Evolutionary conservation across 2,329 filamentous ascomycete genomes (phyloP), one percentile per base, ranked within the genome.

Genomic region (Colletotrichum sojae): DNA sequence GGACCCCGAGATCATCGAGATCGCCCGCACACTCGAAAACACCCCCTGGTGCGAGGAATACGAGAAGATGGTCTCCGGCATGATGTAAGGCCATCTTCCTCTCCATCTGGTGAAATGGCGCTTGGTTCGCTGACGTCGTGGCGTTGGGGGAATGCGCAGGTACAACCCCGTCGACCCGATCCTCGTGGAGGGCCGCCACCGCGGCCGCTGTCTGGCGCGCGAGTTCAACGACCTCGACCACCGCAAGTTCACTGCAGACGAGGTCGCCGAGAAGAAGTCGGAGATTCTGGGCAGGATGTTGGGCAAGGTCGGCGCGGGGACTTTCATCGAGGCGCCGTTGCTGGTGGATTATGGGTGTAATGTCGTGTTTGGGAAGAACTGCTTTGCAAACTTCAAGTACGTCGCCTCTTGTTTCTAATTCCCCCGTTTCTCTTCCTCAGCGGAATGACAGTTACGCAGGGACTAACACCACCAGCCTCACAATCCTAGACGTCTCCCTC

Each of bases 311-410:
- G 87, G 87, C 1, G 81, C 82, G 43, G 85, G 86, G 2, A 79
- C 78, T 10, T 85, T 84, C 70, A 84, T 91, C 36, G 88, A 91
- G 65, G 87, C 88, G 0, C 88, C 89, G 0, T 80, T 91, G 60
- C 82, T 81, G 22, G 82, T 90, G 48, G 89, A 91, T 75, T 91
- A 91, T 67, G 89, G 89, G 0, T 86, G 86, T 73, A 91, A 91
- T 66, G 85, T 91, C 71, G 82, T 80, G 2, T 79, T 90, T 2
- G 89, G 89, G 13, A 81, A 85, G 54, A 79, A 83, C 13, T 89
- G 89, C 74, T 92, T 90, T 72, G 81, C 86, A 18, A 89, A 88
- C 73, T 89, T 89, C 76, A 68, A 68, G 65, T 60, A 22, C 3
- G 39, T 54, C 0, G n/a, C 18, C 16, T 16, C 31, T 45, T 49